Evolutionary conservation across 106 monocot species (phyloP).

Genomic region (Acanthochlamys bracteata): DNA sequence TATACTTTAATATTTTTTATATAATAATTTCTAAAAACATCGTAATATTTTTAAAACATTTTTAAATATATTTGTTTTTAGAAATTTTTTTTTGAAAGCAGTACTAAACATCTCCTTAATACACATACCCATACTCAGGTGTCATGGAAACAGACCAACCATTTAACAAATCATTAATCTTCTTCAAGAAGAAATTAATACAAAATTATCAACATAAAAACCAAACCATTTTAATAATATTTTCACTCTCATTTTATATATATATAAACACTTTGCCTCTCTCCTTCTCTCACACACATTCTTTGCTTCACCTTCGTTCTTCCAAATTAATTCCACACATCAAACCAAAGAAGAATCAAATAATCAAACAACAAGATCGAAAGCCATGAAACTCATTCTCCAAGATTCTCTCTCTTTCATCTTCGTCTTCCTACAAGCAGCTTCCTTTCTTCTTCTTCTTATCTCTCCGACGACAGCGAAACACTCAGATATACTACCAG

Average conservation of each 20-base stretch:
- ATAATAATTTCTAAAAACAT: too few species aligned
- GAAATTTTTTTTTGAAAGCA: too few species aligned
- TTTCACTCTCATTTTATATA: background rate
- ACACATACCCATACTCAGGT: too few species aligned
- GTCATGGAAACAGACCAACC: too few species aligned
- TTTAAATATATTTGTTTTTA: too few species aligned
- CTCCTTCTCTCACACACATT: background rate
- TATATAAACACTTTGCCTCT: background rate
- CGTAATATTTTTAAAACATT: too few species aligned
- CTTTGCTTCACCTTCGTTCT: background rate
- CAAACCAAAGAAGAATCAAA: background rate
- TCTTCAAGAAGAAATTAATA: too few species aligned
- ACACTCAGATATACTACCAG: background rate
- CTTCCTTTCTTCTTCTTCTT: conserved; percentile 6
- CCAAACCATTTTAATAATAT: background rate
- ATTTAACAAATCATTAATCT: too few species aligned
- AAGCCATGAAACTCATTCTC: background rate
- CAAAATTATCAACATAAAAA: background rate
- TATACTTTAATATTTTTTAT: too few species aligned
- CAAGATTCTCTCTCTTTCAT: background rate
- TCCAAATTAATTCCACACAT: background rate
- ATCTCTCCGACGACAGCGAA: background rate
- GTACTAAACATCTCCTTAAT: too few species aligned
- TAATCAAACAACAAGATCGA: too few species aligned
- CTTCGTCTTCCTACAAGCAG: too few species aligned